phyloP scores from a whole-genome alignment of 108 stramenopile genomes.

The Mayamaea pseudoterrestris region DNA sequence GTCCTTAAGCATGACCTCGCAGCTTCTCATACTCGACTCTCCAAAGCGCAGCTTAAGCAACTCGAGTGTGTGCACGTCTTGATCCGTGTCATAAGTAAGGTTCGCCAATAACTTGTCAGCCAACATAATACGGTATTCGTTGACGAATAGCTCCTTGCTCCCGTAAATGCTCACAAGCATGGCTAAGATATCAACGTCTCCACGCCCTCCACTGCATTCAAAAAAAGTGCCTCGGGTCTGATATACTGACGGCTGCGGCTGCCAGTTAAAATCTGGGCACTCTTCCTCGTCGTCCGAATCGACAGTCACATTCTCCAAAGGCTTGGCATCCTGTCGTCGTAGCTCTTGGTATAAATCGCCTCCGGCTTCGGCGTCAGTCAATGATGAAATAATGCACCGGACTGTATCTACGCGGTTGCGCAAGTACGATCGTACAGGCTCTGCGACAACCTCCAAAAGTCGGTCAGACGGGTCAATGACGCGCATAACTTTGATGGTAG shows the following conservation, averaged over 20 bases:
- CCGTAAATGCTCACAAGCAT: slow-evolving; percentile 98
- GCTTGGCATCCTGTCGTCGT: slow-evolving; percentile 71
- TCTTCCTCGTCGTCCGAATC: slow-evolving; percentile 66
- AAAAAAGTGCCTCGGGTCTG: slow-evolving; percentile 40
- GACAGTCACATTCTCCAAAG: slow-evolving; percentile 50
- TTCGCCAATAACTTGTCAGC: slow-evolving; percentile 89
- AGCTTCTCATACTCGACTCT: slow-evolving; percentile 80
- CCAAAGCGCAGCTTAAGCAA: slow-evolving; percentile 94
- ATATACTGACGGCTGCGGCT: slow-evolving; percentile 60
- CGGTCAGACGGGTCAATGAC: slow-evolving; percentile 80
- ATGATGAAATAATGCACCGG: slow-evolving; percentile 90
- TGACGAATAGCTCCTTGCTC: slow-evolving; percentile 93
- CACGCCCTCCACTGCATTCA: neutral
- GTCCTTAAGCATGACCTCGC: slow-evolving; percentile 98
- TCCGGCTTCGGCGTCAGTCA: slow-evolving; percentile 82
- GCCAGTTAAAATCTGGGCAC: slow-evolving; percentile 56
- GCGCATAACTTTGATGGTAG: slow-evolving; percentile 81
- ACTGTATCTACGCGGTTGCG: slow-evolving; percentile 80
- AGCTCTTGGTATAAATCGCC: slow-evolving; percentile 94
- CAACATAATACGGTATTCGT: slow-evolving; percentile 93
- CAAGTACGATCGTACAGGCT: slow-evolving; percentile 82
- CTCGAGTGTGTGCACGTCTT: slow-evolving; percentile 90
- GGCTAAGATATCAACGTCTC: slow-evolving; percentile 67
- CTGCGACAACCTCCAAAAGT: slow-evolving; percentile 73
- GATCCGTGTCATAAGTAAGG: slow-evolving; percentile 81